These are phyloP conservation scores for Neofusicoccum ribis DNA, from an alignment of 2,329 filamentous ascomycete species.

Conservation along the genomic window DNA sequence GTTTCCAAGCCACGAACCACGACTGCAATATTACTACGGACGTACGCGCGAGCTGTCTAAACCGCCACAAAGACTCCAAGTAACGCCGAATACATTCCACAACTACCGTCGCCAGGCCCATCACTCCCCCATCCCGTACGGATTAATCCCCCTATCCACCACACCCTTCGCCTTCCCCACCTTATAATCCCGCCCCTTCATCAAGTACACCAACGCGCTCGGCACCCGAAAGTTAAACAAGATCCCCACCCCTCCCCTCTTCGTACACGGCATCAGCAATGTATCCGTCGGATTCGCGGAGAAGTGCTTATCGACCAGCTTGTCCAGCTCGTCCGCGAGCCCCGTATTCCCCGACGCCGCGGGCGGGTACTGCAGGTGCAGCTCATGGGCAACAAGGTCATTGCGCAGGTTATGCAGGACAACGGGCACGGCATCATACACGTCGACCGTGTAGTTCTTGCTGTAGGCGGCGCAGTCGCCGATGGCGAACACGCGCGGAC, in stretches of 20 bases:
- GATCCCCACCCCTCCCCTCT: conserved; percentile 38
- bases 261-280: conserved; percentile 25
- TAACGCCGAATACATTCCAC: neutral
- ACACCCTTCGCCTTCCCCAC: conserved; percentile 26
- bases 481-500: conserved; percentile 35
- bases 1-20: neutral
- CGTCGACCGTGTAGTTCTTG: conserved; percentile 34
- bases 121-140: conserved; percentile 23
- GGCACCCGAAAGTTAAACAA: conserved; percentile 36
- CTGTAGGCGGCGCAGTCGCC: conserved; percentile 37
- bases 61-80: neutral
- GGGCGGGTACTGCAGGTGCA: conserved; percentile 25
- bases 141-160: conserved; percentile 26
- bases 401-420: conserved; percentile 36
- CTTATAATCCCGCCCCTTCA: conserved; percentile 41
- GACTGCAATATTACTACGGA: neutral
- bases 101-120: neutral
- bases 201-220: conserved; percentile 32
- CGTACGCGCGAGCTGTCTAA: neutral
- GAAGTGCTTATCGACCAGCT: conserved; percentile 28
- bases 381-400: conserved; percentile 36
- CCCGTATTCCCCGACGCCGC: conserved; percentile 9
- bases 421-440: conserved; percentile 37
- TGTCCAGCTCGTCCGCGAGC: conserved; percentile 27
- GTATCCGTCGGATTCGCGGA: conserved; percentile 22